phyloP scores from a whole-genome alignment of 2,329 filamentous ascomycete genomes.

The Beauveria sp. region DNA sequence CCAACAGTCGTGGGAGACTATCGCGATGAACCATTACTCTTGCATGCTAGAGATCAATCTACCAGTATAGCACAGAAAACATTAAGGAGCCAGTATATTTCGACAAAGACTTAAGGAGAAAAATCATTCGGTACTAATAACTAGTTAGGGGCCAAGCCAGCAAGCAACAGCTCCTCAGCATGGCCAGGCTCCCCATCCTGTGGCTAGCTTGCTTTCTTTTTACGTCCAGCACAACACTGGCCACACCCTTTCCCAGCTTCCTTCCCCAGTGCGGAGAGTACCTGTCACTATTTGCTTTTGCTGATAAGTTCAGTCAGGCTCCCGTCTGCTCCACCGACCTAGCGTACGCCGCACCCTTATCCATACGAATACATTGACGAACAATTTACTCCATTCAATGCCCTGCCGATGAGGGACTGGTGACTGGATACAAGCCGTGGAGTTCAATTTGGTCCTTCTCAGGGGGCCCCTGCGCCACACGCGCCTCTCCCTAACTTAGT shows the following conservation, averaged over 20 bases:
- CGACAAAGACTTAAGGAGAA: not conserved
- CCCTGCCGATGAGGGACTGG: constrained; percentile 56
- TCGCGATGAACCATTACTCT: not conserved
- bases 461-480: constrained; percentile 8
- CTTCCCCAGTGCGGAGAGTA: not conserved
- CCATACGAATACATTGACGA: not conserved
- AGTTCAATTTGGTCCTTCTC: constrained; percentile 1
- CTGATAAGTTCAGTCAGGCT: not conserved
- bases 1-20: not conserved
- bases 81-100: not conserved
- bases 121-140: not conserved
- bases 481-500: not conserved
- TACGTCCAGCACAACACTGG: not conserved
- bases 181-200: not conserved
- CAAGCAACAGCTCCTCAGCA: not conserved
- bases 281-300: constrained; percentile 1
- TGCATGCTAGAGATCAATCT: not conserved
- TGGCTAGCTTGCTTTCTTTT: not conserved
- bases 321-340: constrained; percentile 3
- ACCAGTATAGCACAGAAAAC: not conserved
- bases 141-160: not conserved
- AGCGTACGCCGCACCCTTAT: not conserved
- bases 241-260: not conserved
- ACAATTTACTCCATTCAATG: constrained; percentile 74
- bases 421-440: not conserved